Percentiles rank a stretch among this genome's conserved stretches.
These are phyloP conservation scores for Aspergillus pseudoglaucus DNA, from an alignment of 2,329 filamentous ascomycete species.

Conservation along the genomic window DNA sequence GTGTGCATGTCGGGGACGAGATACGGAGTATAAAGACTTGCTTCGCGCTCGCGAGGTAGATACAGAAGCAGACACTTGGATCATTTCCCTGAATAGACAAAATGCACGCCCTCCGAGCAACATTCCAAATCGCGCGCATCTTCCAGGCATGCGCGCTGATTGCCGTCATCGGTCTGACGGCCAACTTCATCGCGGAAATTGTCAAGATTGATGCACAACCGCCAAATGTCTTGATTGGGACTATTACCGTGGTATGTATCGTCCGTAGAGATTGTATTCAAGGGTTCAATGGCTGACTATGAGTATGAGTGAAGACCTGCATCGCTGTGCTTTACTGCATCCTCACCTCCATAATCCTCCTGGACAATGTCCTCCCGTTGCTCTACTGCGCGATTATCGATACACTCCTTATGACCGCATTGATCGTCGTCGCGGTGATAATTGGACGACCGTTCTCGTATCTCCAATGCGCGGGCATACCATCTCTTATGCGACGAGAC, in stretches of 20 bases:
- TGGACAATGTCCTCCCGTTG: conserved; percentile 68
- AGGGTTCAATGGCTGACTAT: neutral
- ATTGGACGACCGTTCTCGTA: conserved; percentile 75
- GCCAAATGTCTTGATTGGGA: conserved; percentile 68
- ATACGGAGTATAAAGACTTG: too few species aligned
- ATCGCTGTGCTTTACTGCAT: conserved; percentile 72
- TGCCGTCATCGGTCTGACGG: conserved; percentile 69
- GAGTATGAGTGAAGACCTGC: conserved; percentile 52
- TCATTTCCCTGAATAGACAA: neutral
- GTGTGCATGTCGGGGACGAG: neutral
- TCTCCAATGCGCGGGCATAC: conserved; percentile 61
- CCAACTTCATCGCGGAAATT: conserved; percentile 76
- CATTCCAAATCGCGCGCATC: conserved; percentile 67
- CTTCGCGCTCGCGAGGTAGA: neutral
- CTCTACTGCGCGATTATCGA: conserved; percentile 64
- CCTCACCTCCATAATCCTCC: conserved; percentile 75
- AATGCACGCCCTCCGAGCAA: conserved; percentile 61
- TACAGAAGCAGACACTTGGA: neutral
- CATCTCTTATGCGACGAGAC: conserved; percentile 12
- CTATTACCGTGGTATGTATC: conserved; percentile 67
- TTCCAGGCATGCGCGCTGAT: conserved; percentile 67
- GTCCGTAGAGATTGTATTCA: neutral
- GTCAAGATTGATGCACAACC: conserved; percentile 58
- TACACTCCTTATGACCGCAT: conserved; percentile 63
- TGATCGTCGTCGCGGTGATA: conserved; percentile 69